Conservation (phyloP, 2,329 filamentous ascomycete species). For the Lasiodiplodia hormozganensis region DNA sequence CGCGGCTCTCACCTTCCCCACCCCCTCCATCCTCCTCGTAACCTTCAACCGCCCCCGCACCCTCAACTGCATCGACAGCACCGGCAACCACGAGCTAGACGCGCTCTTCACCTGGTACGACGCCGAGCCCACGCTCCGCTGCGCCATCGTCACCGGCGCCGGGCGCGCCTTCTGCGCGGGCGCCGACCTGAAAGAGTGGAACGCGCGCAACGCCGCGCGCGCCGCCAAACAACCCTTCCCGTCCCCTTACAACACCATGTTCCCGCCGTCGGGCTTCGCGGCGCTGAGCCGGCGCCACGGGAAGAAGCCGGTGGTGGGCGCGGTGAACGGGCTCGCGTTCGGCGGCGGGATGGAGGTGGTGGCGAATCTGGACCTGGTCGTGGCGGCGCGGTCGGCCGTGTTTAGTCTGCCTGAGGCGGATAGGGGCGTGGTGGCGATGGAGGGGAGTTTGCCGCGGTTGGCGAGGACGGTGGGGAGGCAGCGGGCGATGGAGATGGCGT, state of each 20-base stretch:
- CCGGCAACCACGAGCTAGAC: slow-evolving; percentile 29
- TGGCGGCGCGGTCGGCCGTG: slow-evolving; percentile 35
- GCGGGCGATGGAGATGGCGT: slow-evolving; percentile 38
- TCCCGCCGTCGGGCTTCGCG: slow-evolving; percentile 53
- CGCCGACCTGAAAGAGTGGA: slow-evolving; percentile 36
- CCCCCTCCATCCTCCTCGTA: slow-evolving; percentile 27
- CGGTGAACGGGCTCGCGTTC: slow-evolving; percentile 60
- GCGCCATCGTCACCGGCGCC: slow-evolving; percentile 32
- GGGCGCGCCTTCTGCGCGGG: slow-evolving; percentile 33
- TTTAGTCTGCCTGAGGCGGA: slow-evolving; percentile 40
- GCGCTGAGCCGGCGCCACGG: slow-evolving; percentile 63
- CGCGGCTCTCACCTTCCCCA: slow-evolving; percentile 28
- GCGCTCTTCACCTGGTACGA: slow-evolving; percentile 31
- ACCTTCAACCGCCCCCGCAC: slow-evolving; percentile 30
- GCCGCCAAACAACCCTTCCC: background rate
- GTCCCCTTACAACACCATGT: background rate
- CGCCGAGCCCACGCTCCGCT: slow-evolving; percentile 26
- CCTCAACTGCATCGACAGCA: slow-evolving; percentile 32
- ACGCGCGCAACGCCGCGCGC: background rate
- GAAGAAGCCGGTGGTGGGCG: slow-evolving; percentile 67
- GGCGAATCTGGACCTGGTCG: slow-evolving; percentile 38
- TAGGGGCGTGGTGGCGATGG: slow-evolving; percentile 36
- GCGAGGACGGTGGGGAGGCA: slow-evolving; percentile 39
- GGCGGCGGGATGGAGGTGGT: slow-evolving; percentile 39
- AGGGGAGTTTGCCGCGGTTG: slow-evolving; percentile 36